A percentile compares a stretch with the other conserved stretches of the same genome.
Evolutionary conservation across 371 early-diverging fungal species (phyloP).

Genomic region (Apophysomyces elegans): DNA sequence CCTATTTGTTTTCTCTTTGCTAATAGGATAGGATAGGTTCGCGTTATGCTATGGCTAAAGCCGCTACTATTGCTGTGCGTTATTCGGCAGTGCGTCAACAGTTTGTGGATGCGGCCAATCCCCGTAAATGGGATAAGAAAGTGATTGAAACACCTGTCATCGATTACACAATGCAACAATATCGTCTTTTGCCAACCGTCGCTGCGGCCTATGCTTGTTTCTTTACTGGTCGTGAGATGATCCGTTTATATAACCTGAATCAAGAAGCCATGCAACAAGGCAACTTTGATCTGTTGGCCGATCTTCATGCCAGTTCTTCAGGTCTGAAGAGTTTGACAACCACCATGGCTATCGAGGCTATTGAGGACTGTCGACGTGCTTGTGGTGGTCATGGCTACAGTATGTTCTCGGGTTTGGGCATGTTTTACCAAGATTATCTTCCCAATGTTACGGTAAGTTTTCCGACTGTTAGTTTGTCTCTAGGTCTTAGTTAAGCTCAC

Average conservation of each 20-base stretch:
- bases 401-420: constrained; percentile 76
- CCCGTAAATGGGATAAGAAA: constrained; percentile 26
- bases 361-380: constrained; percentile 82
- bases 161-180: constrained; percentile 82
- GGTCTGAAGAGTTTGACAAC: constrained; percentile 85
- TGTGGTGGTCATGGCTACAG: constrained; percentile 92
- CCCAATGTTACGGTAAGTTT: constrained; percentile 70
- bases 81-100: constrained; percentile 84
- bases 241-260: constrained; percentile 68
- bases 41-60: constrained; percentile 71
- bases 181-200: constrained; percentile 78
- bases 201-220: constrained; percentile 81
- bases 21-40: constrained; percentile 27
- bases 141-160: constrained; percentile 75
- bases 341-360: constrained; percentile 68
- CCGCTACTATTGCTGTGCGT: constrained; percentile 79
- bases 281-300: constrained; percentile 72
- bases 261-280: constrained; percentile 70
- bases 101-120: constrained; percentile 69
- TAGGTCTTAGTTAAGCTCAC: neutral
- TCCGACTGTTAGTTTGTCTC: neutral
- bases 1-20: neutral
- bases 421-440: constrained; percentile 72
- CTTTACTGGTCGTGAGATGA: constrained; percentile 77
- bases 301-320: constrained; percentile 86